Base-by-base conservation (phyloP, 169 alveolate genomes). In the Babesia sp. region DNA sequence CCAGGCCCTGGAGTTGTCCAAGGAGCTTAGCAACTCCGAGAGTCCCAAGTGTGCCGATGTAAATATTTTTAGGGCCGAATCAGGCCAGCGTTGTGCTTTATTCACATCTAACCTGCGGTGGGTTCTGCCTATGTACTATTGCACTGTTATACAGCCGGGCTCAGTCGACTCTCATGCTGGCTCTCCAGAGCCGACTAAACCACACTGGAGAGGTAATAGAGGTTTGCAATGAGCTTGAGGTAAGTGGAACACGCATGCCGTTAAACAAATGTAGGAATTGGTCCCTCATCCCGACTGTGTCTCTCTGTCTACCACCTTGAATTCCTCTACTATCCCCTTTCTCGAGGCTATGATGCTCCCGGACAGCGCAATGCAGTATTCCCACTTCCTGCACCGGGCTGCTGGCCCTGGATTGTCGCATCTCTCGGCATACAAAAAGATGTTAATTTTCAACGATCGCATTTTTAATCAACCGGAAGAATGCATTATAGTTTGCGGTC, bases 261-360 rank as follows among this genome's bases (percentile, higher is more conserved):
- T n/a, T n/a, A n/a, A n/a, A n/a, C n/a, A n/a, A n/a, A n/a, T 41
- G 50, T 39, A 79, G 89, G 89, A 81, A 31, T 29, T 54, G 36
- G 74, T 66, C 26, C 48, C 63, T 42, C 71, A 81, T 33, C 85
- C 89, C 16, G 89, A 81, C 36, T 72, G 85, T 31, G 79, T 81
- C 36, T 26, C 89, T 28, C 61, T 81, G 54, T 69, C 64, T 54
- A 44, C 71, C 20, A 50, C 39, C 2, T 44, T 79, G 22, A 22
- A 57, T 37, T 56, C 45, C 22, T 53, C 74, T 29, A 71, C 83
- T 24, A 44, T 70, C 31, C 87, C 87, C 12, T 61, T 58, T 5
- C 50, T 79, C 37, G 87, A 79, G 68, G 53, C 41, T 5, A 64
- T 79, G 45, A 66, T 69, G 58, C 24, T 67, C 31, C 83, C 87